Conservation (phyloP, 495 filamentous ascomycete genomes). For the Clohesyomyces aquaticus region DNA sequence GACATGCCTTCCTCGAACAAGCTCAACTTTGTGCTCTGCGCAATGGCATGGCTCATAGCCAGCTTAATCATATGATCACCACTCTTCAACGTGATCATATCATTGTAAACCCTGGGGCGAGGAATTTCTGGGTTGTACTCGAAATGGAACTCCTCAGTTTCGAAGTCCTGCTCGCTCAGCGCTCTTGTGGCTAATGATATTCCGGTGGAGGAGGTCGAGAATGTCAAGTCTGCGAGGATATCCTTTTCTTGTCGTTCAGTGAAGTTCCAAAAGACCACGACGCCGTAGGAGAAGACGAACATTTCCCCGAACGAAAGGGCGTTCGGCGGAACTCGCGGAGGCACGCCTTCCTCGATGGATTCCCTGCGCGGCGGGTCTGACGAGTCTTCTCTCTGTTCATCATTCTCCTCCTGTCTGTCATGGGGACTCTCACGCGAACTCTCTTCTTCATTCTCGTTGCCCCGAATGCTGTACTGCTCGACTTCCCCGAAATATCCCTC, state of each 20-base stretch:
- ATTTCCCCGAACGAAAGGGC: constrained; percentile 84
- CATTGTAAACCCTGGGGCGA: constrained; percentile 90
- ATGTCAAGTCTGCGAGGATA: constrained; percentile 91
- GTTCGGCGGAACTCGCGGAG: constrained; percentile 61
- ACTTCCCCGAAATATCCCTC: constrained; percentile 78
- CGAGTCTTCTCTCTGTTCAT: constrained; percentile 7
- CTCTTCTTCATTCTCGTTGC: constrained; percentile 41
- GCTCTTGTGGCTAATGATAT: constrained; percentile 69
- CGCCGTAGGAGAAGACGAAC: constrained; percentile 97
- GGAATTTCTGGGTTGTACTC: constrained; percentile 87
- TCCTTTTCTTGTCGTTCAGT: constrained; percentile 95
- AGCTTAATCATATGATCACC: constrained; percentile 99
- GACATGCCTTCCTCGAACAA: constrained; percentile 98
- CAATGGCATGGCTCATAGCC: constrained; percentile 94
- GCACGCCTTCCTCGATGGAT: constrained; percentile 20
- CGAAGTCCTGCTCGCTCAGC: constrained; percentile 82
- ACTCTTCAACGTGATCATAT: constrained; percentile 96
- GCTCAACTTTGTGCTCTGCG: constrained; percentile 94
- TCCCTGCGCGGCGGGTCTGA: constrained; percentile 23
- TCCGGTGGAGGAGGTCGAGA: constrained; percentile 63
- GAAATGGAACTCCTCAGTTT: constrained; percentile 99
- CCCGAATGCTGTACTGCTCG: constrained; percentile 42
- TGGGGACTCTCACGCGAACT: constrained; percentile 54
- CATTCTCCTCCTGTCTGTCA: constrained; percentile 37
- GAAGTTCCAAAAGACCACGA: constrained; percentile 99